Base-by-base conservation (phyloP, 768 basidiomycete species). In the Podaxis sp. region DNA sequence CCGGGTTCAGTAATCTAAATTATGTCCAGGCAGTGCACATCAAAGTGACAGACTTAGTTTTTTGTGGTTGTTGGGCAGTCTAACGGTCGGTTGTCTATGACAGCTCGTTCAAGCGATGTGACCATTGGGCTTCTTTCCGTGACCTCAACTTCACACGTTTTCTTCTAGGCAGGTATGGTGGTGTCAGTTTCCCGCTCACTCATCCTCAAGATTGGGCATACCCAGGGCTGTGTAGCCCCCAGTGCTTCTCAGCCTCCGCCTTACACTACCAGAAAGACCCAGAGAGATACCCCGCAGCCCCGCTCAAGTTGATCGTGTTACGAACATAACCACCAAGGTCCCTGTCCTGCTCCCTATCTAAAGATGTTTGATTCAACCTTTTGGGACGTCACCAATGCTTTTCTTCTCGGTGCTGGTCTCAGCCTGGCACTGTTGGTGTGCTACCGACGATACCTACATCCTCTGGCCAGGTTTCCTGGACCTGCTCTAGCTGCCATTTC, bases 401-500 rank as follows among this genome's bases (percentile, higher is more conserved):
- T 1, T 13, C 11, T 40, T 40, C 11, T 40, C 4, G 38, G 38
- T 40, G 11, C 13, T 40, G 38, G 38, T 14, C 11, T 40, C 38
- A 4, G 38, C 16, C 13, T 40, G 11, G 38, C 16, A n/a, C 11
- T 40, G 11, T 40, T 40, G 38, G 5, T 47, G 14, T 16, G n/a
- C 5, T 67, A 62, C 18, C 62, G 69, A 7, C 61, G 70, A 5
- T 66, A 61, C 38, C 68, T 68, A 11, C 72, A 73, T 55, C 72
- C 72, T 14, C 55, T 73, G 14, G 44, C 65, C 13, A 57, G 58
- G 14, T 70, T 68, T 53, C 73, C 74, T 14, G 74, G 74, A 3
- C 73, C 72, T 25, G 57, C 36, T 23, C 47, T 73, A 0, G 74
- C 73, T 2, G 72, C 72, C 4, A 14, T 66, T 2, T 69, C 70